These are phyloP conservation scores for Przewalskia tangutica DNA, from an alignment of 257 asterid genomes.

Conservation along the genomic window DNA sequence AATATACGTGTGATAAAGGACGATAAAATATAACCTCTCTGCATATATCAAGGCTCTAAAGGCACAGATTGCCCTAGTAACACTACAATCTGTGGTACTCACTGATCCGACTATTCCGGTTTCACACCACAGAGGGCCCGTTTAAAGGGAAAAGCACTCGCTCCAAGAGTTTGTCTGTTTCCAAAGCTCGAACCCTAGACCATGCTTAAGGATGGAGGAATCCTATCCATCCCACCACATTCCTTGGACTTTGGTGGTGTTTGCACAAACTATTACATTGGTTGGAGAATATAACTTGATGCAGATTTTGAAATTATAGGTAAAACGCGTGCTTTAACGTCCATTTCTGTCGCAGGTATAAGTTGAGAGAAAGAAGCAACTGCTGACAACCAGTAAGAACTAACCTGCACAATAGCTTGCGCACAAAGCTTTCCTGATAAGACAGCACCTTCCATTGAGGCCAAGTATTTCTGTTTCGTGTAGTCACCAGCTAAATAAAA, in stretches of 20 bases:
- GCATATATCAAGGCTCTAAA: not conserved
- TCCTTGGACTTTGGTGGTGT: not conserved
- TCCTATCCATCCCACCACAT: not conserved
- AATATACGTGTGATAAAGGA: not conserved
- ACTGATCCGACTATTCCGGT: not conserved
- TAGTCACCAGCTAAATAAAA: constrained; percentile 96
- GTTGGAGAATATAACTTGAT: not conserved
- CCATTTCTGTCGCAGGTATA: not conserved
- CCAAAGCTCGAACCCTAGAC: not conserved
- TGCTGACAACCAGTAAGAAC: not conserved
- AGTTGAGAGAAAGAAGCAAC: not conserved
- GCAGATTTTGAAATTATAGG: not conserved
- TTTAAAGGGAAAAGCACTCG: not conserved
- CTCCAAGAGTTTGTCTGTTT: not conserved
- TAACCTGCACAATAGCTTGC: constrained; percentile 86
- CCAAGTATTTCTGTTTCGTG: constrained; percentile 93
- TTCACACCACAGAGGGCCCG: not conserved
- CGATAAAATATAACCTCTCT: not conserved
- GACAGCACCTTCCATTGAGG: constrained; percentile 99
- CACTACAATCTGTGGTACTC: not conserved
- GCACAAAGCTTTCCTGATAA: constrained; percentile 95
- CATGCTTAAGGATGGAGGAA: not conserved
- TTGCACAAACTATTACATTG: not conserved
- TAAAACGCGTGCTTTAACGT: not conserved
- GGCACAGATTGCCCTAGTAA: not conserved